A percentile compares a stretch with the other conserved stretches of the same genome.
Conservation (phyloP, 345 rosid species). For the Physaria fendleri region DNA sequence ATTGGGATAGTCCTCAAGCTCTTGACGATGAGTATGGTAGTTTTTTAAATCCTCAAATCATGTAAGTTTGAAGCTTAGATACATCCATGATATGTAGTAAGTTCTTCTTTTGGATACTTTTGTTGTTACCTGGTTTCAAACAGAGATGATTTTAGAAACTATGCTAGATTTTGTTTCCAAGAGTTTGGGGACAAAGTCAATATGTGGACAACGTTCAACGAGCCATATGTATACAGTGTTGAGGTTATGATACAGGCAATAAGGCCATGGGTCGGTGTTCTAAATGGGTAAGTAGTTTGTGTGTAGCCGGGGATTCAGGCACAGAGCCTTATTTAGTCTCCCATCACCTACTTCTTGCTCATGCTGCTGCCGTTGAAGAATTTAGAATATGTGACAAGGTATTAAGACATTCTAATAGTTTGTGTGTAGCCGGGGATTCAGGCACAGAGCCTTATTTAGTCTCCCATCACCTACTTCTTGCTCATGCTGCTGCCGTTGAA, state of each 20-base stretch:
- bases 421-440: slow-evolving; percentile 32
- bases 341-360: slow-evolving; percentile 31
- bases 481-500: slow-evolving; percentile 22
- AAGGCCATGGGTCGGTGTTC: slow-evolving; percentile 37
- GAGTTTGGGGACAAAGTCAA: slow-evolving; percentile 42
- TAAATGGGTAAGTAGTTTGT: slow-evolving; percentile 14
- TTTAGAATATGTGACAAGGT: slow-evolving; percentile 22
- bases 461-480: slow-evolving; percentile 28
- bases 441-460: slow-evolving; percentile 21
- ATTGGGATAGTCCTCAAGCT: slow-evolving; percentile 42
- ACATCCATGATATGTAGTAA: not conserved
- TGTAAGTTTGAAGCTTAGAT: slow-evolving; percentile 20
- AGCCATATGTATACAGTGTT: slow-evolving; percentile 33
- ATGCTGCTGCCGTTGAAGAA: slow-evolving; percentile 20
- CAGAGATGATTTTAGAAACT: slow-evolving; percentile 22
- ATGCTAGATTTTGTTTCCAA: slow-evolving; percentile 30
- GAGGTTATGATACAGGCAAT: slow-evolving; percentile 24
- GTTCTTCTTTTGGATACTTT: not conserved
- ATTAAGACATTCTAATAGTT: too few relatives aligned
- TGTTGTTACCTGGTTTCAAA: not conserved
- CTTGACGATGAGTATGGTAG: slow-evolving; percentile 39
- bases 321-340: slow-evolving; percentile 23
- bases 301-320: slow-evolving; percentile 29
- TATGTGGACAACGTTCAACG: slow-evolving; percentile 45
- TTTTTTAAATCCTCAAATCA: slow-evolving; percentile 30